These are phyloP conservation scores for Evernia prunastri DNA, from an alignment of 495 filamentous ascomycete species.

Conservation along the genomic window DNA sequence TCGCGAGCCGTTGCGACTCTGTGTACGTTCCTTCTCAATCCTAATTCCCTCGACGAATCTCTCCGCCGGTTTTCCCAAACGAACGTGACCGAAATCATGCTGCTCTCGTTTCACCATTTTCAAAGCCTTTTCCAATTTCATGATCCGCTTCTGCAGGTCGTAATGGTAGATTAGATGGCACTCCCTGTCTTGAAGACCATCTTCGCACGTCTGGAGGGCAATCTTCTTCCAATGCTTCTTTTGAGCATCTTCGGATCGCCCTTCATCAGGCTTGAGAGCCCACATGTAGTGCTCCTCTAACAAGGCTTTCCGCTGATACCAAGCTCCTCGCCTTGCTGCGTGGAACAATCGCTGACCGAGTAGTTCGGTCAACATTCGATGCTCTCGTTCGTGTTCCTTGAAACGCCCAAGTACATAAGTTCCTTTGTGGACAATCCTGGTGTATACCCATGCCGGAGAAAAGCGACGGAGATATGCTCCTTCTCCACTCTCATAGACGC, in stretches of 20 bases:
- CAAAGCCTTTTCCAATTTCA: slow-evolving; percentile 78
- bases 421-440: slow-evolving; percentile 84
- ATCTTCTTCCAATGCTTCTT: slow-evolving; percentile 80
- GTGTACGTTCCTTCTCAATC: slow-evolving; percentile 51
- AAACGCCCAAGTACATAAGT: slow-evolving; percentile 74
- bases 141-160: slow-evolving; percentile 86
- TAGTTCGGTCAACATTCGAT: slow-evolving; percentile 66
- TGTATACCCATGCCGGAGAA: slow-evolving; percentile 89
- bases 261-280: slow-evolving; percentile 46
- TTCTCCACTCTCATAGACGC: slow-evolving; percentile 75
- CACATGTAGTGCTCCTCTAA: slow-evolving; percentile 94
- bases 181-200: slow-evolving; percentile 75
- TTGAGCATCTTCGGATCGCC: slow-evolving; percentile 52
- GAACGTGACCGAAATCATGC: slow-evolving; percentile 87
- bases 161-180: slow-evolving; percentile 91
- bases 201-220: slow-evolving; percentile 77
- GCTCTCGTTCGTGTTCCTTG: slow-evolving; percentile 72
- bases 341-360: slow-evolving; percentile 81
- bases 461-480: slow-evolving; percentile 88
- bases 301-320: slow-evolving; percentile 94
- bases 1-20: slow-evolving; percentile 24
- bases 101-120: slow-evolving; percentile 80
- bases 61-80: slow-evolving; percentile 65
- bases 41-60: slow-evolving; percentile 69
- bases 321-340: slow-evolving; percentile 72